Percentiles rank a stretch among this genome's conserved stretches.
phyloP scores from a whole-genome alignment of 2,329 filamentous ascomycete genomes.

The Aurifilum marmelostoma region DNA sequence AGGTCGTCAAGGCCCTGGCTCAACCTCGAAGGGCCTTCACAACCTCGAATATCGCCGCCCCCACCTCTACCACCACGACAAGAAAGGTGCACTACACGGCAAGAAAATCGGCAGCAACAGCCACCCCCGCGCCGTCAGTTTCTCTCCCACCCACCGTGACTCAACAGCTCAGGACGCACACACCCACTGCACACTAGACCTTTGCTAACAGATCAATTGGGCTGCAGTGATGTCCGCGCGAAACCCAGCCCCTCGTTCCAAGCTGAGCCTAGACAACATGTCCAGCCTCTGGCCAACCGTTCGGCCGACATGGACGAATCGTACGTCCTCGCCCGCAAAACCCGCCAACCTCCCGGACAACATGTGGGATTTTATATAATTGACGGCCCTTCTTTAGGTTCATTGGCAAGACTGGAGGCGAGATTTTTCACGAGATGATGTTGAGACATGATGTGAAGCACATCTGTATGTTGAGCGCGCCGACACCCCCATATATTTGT shows the following conservation, averaged over 20 bases:
- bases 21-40: conserved; percentile 45
- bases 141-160: conserved; percentile 29
- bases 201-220: conserved; percentile 32
- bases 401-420: conserved; percentile 91
- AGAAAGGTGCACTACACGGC: conserved; percentile 47
- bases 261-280: conserved; percentile 60
- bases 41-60: conserved; percentile 43
- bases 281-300: conserved; percentile 69
- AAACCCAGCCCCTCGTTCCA: conserved; percentile 68
- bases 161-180: conserved; percentile 27
- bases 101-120: conserved; percentile 50
- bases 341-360: conserved; percentile 18
- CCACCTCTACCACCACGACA: conserved; percentile 37
- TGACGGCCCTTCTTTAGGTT: conserved; percentile 57
- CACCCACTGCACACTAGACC: not conserved
- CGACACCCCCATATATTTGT: conserved; percentile 11
- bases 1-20: conserved; percentile 45
- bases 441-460: conserved; percentile 88
- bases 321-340: conserved; percentile 52
- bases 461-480: conserved; percentile 69
- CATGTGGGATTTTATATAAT: conserved; percentile 27
- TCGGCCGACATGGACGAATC: conserved; percentile 76
- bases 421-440: conserved; percentile 99
- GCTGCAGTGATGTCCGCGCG: conserved; percentile 57
- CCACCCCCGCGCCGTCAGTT: conserved; percentile 31